These are phyloP conservation scores for Monilinia polystroma DNA, from an alignment of 2,329 filamentous ascomycete genomes.

Conservation along the genomic window DNA sequence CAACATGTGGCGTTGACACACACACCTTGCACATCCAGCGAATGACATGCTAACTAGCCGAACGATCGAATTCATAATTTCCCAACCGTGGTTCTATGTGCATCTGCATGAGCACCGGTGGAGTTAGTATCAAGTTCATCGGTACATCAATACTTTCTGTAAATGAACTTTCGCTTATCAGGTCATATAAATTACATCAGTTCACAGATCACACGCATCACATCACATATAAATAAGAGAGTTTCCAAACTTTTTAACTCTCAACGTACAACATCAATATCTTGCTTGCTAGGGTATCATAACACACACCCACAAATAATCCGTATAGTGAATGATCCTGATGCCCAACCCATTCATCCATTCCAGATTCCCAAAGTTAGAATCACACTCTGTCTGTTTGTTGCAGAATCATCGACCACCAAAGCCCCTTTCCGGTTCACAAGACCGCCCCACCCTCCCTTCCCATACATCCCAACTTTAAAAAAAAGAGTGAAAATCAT, in stretches of 20 bases:
- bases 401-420: conserved; percentile 8
- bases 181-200: not conserved
- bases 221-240: not conserved
- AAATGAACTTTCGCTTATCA: no score
- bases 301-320: conserved; percentile 22
- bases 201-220: not conserved
- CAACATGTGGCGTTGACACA: no score
- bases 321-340: conserved; percentile 3
- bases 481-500: conserved; percentile 17
- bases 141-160: not conserved
- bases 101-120: no score
- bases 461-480: conserved; percentile 9
- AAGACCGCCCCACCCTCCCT: not conserved
- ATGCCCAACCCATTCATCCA: conserved; percentile 12
- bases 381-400: not conserved
- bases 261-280: not conserved
- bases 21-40: no score
- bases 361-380: conserved; percentile 10
- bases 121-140: no score
- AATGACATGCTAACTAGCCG: no score
- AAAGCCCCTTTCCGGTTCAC: conserved; percentile 12
- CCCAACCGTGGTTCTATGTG: no score
- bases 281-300: conserved; percentile 20
- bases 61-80: no score
- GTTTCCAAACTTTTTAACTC: conserved; percentile 3